These are phyloP conservation scores for Phaeoacremonium minimum DNA, from an alignment of 2,329 filamentous ascomycete species.

Conservation along the genomic window DNA sequence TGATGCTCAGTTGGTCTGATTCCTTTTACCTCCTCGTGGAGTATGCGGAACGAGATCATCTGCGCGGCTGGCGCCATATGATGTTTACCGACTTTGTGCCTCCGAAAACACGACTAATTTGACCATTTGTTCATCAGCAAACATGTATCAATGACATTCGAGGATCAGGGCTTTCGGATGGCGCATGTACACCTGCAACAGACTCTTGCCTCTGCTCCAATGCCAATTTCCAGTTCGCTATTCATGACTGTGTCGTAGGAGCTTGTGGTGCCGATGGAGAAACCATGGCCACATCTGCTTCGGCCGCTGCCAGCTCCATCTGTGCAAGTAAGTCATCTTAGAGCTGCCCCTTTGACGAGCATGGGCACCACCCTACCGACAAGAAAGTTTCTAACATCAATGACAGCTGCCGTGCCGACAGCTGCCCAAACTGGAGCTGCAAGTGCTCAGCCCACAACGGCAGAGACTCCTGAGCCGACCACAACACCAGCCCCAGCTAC, in stretches of 20 bases:
- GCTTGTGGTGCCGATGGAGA: slow-evolving; percentile 14
- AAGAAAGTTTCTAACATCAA: background rate
- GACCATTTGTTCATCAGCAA: slow-evolving; percentile 6
- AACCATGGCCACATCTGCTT: slow-evolving; percentile 10
- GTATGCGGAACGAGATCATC: too few species aligned
- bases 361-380: background rate
- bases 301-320: slow-evolving; percentile 9
- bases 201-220: slow-evolving; percentile 17
- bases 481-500: slow-evolving; percentile 4
- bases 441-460: slow-evolving; percentile 1
- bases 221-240: slow-evolving; percentile 8
- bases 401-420: slow-evolving; percentile 3
- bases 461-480: slow-evolving; percentile 1
- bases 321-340: slow-evolving; percentile 15
- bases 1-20: too few species aligned
- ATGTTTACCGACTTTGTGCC: too few species aligned
- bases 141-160: slow-evolving; percentile 5
- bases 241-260: slow-evolving; percentile 13
- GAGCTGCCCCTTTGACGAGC: background rate
- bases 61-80: too few species aligned
- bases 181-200: slow-evolving; percentile 8
- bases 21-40: too few species aligned
- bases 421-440: slow-evolving; percentile 2
- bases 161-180: background rate
- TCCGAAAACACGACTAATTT: too few species aligned